phyloP scores from a whole-genome alignment of 139 green algal species.

The Closterium sp. region DNA sequence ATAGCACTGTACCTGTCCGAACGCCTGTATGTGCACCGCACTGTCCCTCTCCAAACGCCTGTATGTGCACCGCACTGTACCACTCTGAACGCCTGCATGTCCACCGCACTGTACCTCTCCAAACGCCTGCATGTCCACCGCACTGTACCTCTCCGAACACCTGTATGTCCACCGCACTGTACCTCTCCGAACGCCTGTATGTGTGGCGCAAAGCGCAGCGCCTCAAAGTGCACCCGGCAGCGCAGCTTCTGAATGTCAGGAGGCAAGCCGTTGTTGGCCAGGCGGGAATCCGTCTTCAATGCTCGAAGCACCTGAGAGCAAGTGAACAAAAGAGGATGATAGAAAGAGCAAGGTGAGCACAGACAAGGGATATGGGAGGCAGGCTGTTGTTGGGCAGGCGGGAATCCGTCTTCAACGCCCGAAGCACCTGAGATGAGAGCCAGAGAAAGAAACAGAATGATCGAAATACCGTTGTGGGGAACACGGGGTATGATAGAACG shows the following conservation, averaged over 20 bases:
- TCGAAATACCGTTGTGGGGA: no score
- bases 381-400: constrained; percentile 33
- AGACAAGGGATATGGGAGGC: no score
- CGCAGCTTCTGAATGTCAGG: constrained; percentile 45
- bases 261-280: constrained; percentile 45
- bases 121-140: constrained; percentile 28
- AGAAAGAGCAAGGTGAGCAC: no score
- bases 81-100: constrained; percentile 20
- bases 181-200: constrained; percentile 41
- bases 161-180: constrained; percentile 22
- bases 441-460: neutral
- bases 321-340: no score
- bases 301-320: constrained; percentile 30
- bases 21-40: neutral
- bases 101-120: constrained; percentile 23
- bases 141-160: constrained; percentile 10
- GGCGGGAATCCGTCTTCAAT: constrained; percentile 19
- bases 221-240: constrained; percentile 37
- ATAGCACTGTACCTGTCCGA: neutral
- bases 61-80: neutral
- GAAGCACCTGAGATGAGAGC: constrained; percentile 11
- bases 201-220: constrained; percentile 33
- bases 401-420: constrained; percentile 22
- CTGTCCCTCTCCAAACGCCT: neutral
- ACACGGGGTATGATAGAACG: no score